Conservation (phyloP, 208 protist species). For the Vickermania ingenoplastis region DNA sequence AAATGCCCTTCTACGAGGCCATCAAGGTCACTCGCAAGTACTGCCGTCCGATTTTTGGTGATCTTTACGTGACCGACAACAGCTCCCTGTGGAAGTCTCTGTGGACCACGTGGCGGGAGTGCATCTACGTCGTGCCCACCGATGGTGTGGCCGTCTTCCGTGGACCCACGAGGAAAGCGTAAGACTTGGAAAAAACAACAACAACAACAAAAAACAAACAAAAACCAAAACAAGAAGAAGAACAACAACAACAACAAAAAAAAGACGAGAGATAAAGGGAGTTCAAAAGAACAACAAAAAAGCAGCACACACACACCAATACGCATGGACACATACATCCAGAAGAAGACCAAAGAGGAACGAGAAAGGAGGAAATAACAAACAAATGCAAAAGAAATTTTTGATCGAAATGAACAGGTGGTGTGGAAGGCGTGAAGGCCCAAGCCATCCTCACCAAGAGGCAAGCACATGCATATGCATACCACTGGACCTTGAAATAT, state of each 20-base stretch:
- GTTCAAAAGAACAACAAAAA: no score
- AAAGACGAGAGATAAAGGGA: background rate
- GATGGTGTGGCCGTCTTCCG: slow-evolving; percentile 63
- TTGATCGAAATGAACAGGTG: no score
- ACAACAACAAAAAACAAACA: background rate
- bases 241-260: background rate
- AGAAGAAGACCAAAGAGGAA: no score
- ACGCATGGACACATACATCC: no score
- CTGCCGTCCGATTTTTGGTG: slow-evolving; percentile 58
- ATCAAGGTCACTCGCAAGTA: slow-evolving; percentile 71
- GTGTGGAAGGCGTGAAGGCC: no score
- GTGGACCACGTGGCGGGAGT: slow-evolving; percentile 38
- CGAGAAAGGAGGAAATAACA: no score
- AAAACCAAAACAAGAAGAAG: background rate
- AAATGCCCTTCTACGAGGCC: slow-evolving; percentile 92
- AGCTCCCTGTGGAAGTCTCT: slow-evolving; percentile 33
- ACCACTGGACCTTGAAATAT: no score
- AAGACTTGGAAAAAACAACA: background rate
- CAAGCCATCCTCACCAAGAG: no score
- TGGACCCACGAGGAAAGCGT: background rate
- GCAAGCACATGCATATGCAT: no score
- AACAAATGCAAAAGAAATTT: no score
- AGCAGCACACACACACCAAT: no score
- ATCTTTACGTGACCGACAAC: slow-evolving; percentile 61
- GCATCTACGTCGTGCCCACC: slow-evolving; percentile 66